Conservation (phyloP, 148 eudicot species). For the Fagopyrum esculentum region DNA sequence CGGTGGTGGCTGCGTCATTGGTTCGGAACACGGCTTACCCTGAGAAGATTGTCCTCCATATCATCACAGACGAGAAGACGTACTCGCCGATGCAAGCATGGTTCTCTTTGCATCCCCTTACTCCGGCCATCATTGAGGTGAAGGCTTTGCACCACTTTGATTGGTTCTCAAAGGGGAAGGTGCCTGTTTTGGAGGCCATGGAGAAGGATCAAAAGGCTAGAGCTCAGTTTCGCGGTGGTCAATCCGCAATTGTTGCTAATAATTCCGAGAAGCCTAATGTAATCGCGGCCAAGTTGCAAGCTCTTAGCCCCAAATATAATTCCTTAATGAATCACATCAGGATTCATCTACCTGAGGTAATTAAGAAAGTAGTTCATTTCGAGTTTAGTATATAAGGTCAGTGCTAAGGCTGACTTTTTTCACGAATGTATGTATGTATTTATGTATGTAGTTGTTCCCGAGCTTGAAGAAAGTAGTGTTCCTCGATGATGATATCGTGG, state of each 20-base stretch:
- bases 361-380: neutral
- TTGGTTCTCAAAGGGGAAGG: constrained; percentile 91
- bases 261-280: constrained; percentile 64
- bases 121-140: constrained; percentile 74
- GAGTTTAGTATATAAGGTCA: no score
- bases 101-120: constrained; percentile 72
- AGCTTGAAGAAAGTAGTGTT: constrained; percentile 74
- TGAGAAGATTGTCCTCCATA: constrained; percentile 64
- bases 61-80: constrained; percentile 87
- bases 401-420: no score
- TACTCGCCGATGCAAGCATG: constrained; percentile 93
- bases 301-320: constrained; percentile 80
- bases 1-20: constrained; percentile 77
- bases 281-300: constrained; percentile 88
- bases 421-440: no score
- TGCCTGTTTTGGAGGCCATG: constrained; percentile 93
- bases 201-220: constrained; percentile 81
- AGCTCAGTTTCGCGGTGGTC: constrained; percentile 86
- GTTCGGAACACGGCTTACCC: constrained; percentile 62
- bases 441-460: constrained; percentile 53
- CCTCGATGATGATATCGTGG: constrained; percentile 84
- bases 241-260: constrained; percentile 76
- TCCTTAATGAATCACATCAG: constrained; percentile 86
- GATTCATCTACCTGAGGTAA: constrained; percentile 83
- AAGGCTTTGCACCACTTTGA: constrained; percentile 92